Base-by-base conservation (phyloP, 768 basidiomycete species). In the Chalciporus piperatus region DNA sequence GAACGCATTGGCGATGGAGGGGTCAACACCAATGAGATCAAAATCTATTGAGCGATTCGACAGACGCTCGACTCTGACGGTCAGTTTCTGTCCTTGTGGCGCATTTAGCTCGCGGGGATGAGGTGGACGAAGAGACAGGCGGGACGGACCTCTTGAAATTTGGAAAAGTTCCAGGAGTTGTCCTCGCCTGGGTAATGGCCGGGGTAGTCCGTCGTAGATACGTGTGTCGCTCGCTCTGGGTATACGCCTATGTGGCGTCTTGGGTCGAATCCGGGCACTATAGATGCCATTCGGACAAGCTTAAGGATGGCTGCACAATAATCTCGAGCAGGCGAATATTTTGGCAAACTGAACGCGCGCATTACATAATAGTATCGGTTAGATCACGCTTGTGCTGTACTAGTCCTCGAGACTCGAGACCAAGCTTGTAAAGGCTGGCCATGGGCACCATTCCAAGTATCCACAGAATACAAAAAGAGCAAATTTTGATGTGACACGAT, bases 1-100 rank as follows among this genome's bases (percentile, higher is more conserved):
- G 57, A 96, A 82, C 0, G 96, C 93, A 68, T 99, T 98, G 27
- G 97, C 94, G 52, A 99, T 89, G 14, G 92, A 90, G 1, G 97
- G 91, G 67, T 99, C 96, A 25, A 98, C 88, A 6, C 96, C 95
- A 50, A 98, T 81, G 41, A 98, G 75, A 71, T 99, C 97, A 68
- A 99, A 96, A 59, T 98, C 95, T 55, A 97, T 82, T 2, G 88
- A 86, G 14, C 86, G 80, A 39, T 87, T 79, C 0, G 94, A 96
- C 32, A 95, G 73, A 39, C 89, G 80, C 54, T 89, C 83, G 32
- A 97, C 77, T 50, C 84, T 77, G 10, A 93, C 82, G 64, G 76
- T 73, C 48, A 95, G 74, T 62, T 78, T 87, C 92, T 92, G 70
- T 61, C 67, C 72, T 74, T 51, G 57, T 48, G 25, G 20, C 47